Conservation (phyloP, 805 yeast genomes). For the Teunomyces aglyptinius region DNA sequence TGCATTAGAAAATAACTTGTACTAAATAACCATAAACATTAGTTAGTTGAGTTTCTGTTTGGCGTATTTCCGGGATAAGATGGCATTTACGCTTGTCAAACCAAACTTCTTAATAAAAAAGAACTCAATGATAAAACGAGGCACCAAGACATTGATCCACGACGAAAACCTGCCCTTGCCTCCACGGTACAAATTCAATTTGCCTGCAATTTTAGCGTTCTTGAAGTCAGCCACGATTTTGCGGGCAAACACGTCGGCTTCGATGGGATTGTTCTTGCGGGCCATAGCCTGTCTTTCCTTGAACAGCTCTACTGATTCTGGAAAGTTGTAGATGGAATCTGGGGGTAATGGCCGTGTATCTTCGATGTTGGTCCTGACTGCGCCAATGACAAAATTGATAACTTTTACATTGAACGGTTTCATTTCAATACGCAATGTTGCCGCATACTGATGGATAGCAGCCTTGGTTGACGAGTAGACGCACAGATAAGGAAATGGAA, state of each 20-base stretch:
- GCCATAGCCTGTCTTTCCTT: constrained; percentile 58
- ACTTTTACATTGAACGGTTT: constrained; percentile 72
- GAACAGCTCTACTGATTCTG: constrained; percentile 51
- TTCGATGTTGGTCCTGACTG: constrained; percentile 67
- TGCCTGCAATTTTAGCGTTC: constrained; percentile 28
- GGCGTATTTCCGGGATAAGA: constrained; percentile 20
- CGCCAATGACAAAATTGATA: constrained; percentile 70
- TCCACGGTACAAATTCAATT: constrained; percentile 59
- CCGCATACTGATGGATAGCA: constrained; percentile 72
- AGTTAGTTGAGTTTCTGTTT: constrained; percentile 11
- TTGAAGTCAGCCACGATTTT: constrained; percentile 53
- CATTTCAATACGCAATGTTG: constrained; percentile 61
- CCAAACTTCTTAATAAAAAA: constrained; percentile 36
- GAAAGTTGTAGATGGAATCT: constrained; percentile 51
- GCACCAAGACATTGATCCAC: constrained; percentile 28
- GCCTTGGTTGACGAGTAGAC: constrained; percentile 70
- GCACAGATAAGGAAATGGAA: constrained; percentile 69
- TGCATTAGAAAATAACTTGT: too few species aligned
- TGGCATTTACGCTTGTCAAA: constrained; percentile 24
- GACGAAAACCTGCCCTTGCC: constrained; percentile 35
- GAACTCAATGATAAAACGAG: constrained; percentile 47
- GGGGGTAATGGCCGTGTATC: constrained; percentile 60
- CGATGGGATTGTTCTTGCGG: constrained; percentile 55
- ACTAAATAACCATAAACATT: too few species aligned
- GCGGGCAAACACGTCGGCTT: constrained; percentile 55